Conservation (phyloP, 176 grass and related monocot genomes). For the Carex pumila region DNA sequence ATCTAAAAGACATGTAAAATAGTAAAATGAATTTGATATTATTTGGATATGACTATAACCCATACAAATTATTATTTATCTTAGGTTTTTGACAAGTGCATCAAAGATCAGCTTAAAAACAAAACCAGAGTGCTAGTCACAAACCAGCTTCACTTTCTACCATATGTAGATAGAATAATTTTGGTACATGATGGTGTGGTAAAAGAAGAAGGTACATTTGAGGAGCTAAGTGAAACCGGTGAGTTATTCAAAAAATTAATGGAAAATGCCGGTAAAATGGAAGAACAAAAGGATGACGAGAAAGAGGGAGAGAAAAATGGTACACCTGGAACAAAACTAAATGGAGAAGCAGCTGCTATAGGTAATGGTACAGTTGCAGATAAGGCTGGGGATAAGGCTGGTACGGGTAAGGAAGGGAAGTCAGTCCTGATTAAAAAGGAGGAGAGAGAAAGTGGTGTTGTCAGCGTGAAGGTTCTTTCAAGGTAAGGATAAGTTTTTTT, state of each 20-base stretch:
- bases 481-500: slow-evolving; percentile 39
- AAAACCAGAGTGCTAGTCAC: slow-evolving; percentile 98
- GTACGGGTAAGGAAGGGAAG: slow-evolving; percentile 69
- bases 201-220: slow-evolving; percentile 96
- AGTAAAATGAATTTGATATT: neutral
- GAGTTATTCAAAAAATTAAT: slow-evolving; percentile 87
- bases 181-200: slow-evolving; percentile 83
- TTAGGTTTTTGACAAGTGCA: slow-evolving; percentile 99
- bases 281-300: slow-evolving; percentile 72
- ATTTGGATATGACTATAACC: neutral
- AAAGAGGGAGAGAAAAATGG: slow-evolving; percentile 48
- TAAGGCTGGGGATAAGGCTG: slow-evolving; percentile 40
- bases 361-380: slow-evolving; percentile 28
- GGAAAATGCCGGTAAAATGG: slow-evolving; percentile 99
- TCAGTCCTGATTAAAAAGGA: slow-evolving; percentile 96
- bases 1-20: neutral
- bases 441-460: slow-evolving; percentile 95
- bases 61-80: neutral
- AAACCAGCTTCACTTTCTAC: slow-evolving; percentile 96
- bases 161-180: slow-evolving; percentile 88
- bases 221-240: slow-evolving; percentile 78
- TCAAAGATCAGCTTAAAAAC: slow-evolving; percentile 70
- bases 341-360: slow-evolving; percentile 36
- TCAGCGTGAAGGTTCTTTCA: slow-evolving; percentile 80
- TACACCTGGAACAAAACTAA: slow-evolving; percentile 30